Conservation (phyloP, 31 red algal genomes). For the Asparagopsis taxiformis region DNA sequence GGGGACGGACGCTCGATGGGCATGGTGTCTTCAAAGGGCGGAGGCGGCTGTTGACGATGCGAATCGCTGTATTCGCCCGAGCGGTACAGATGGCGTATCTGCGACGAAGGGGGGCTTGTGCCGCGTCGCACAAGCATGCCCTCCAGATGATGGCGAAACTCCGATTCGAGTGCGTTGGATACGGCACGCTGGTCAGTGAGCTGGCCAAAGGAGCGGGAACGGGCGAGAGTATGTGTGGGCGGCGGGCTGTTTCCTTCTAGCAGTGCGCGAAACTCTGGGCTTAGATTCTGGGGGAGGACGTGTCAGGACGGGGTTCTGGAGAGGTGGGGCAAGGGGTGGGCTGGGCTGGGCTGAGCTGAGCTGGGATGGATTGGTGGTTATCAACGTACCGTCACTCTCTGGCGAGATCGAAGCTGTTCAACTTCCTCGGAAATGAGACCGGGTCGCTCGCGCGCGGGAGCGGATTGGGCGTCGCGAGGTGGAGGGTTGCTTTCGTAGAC, state of each 20-base stretch:
- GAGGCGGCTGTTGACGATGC: background rate
- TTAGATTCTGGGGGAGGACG: conserved; percentile 32
- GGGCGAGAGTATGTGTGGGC: conserved; percentile 10
- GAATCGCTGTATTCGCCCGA: background rate
- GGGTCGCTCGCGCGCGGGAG: conserved; percentile 23
- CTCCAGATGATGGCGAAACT: conserved; percentile 78
- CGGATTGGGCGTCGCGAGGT: conserved; percentile 15
- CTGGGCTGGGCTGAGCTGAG: background rate
- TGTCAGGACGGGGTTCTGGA: background rate
- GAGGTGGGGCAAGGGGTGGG: background rate
- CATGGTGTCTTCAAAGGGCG: background rate
- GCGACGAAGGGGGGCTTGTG: background rate
- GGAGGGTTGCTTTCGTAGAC: conserved; percentile 33
- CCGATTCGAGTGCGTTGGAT: conserved; percentile 40
- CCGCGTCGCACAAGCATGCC: conserved; percentile 38
- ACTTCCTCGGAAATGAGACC: conserved; percentile 7
- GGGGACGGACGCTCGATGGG: background rate
- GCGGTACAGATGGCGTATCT: conserved; percentile 1
- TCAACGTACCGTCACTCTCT: conserved; percentile 34
- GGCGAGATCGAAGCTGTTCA: conserved; percentile 18
- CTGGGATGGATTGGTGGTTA: background rate
- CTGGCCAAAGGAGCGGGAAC: conserved; percentile 41
- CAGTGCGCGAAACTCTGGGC: conserved; percentile 44
- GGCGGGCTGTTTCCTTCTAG: conserved; percentile 31
- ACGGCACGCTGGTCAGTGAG: conserved; percentile 51